Evolutionary conservation across 2,329 filamentous ascomycete genomes (phyloP).

Genomic region (Cryphonectria radicalis): DNA sequence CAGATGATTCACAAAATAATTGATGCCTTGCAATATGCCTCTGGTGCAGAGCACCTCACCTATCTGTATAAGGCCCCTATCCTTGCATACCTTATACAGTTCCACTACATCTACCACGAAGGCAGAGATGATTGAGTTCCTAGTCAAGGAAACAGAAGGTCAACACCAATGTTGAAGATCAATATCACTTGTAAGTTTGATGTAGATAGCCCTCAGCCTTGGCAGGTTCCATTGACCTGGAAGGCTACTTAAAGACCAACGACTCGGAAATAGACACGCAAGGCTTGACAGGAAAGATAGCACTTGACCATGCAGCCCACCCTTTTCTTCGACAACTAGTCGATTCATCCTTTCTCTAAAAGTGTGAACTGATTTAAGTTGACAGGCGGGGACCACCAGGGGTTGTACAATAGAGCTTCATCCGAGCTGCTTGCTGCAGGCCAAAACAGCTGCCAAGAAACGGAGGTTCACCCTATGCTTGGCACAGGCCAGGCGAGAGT

Average conservation of each 20-base stretch:
- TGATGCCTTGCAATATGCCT: too few relatives aligned
- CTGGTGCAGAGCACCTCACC: too few relatives aligned
- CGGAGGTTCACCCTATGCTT: neutral
- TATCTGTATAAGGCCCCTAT: too few relatives aligned
- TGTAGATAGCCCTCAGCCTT: too few relatives aligned
- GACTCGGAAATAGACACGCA: neutral
- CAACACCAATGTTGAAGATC: too few relatives aligned
- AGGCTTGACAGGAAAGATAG: neutral
- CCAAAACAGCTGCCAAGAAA: slow-evolving; percentile 27
- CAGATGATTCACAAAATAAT: too few relatives aligned
- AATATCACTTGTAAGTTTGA: too few relatives aligned
- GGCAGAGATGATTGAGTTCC: neutral
- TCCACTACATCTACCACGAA: neutral
- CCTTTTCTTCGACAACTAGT: neutral
- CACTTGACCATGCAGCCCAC: neutral
- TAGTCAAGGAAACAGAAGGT: too few relatives aligned
- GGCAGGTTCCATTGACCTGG: too few relatives aligned
- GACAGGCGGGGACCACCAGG: neutral
- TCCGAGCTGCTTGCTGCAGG: neutral
- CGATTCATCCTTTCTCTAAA: neutral
- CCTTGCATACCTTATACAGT: too few relatives aligned
- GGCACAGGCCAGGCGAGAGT: slow-evolving; percentile 15
- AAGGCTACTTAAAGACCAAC: too few relatives aligned
- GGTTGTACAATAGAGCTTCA: neutral
- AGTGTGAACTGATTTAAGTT: neutral